phyloP scores from a whole-genome alignment of 2,329 filamentous ascomycete genomes.

The Raffaelea albimanens region DNA sequence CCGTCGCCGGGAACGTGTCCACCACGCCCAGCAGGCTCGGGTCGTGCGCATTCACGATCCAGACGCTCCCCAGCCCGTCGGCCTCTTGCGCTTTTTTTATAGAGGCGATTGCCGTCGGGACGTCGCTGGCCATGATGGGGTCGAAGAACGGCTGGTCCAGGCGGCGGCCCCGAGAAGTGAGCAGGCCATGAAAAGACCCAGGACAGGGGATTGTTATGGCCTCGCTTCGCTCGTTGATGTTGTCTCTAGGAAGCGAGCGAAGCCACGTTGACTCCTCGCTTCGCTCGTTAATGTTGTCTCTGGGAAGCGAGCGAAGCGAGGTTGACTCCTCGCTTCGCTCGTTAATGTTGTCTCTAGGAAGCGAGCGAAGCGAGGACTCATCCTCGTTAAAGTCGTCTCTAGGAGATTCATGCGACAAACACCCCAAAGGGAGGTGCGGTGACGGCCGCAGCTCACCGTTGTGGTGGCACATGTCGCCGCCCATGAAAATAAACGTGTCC shows the following conservation, averaged over 20 bases:
- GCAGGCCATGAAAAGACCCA: background rate
- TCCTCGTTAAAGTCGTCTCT: too few relatives aligned
- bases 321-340: too few relatives aligned
- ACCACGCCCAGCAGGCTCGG: constrained; percentile 8
- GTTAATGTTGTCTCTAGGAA: too few relatives aligned
- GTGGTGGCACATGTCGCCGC: constrained; percentile 16
- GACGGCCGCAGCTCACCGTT: constrained; percentile 14
- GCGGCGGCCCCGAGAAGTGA: background rate
- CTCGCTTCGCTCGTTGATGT: too few relatives aligned
- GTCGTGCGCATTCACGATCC: constrained; percentile 14
- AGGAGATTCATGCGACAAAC: too few relatives aligned
- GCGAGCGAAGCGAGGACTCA: too few relatives aligned
- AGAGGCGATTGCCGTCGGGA: constrained; percentile 6
- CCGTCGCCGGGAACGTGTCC: constrained; percentile 10
- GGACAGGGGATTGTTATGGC: too few relatives aligned
- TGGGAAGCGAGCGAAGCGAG: background rate
- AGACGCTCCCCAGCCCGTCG: constrained; percentile 12
- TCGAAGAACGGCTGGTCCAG: constrained; percentile 6
- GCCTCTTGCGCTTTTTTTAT: constrained; percentile 11
- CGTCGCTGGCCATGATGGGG: constrained; percentile 2
- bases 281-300: too few relatives aligned
- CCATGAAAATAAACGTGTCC: constrained; percentile 15
- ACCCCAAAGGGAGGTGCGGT: constrained; percentile 11
- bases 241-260: too few relatives aligned
- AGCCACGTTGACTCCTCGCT: constrained; percentile 7